Percentiles rank a stretch among this genome's conserved stretches.
Conservation (phyloP, 345 rosid species). For the Pelargonium nanum region DNA sequence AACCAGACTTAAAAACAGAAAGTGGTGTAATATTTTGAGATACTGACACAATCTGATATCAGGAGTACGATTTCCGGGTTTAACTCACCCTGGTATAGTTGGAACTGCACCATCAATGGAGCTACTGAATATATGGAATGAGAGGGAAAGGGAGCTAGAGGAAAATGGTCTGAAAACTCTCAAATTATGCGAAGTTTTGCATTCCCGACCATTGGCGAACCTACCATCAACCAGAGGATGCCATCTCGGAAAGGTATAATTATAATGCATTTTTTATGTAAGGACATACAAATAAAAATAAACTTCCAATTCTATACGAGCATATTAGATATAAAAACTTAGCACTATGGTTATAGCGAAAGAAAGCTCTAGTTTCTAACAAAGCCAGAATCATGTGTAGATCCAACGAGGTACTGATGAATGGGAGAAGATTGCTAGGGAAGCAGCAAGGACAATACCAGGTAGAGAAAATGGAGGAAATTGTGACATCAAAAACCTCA, state of each 20-base stretch:
- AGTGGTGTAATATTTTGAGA: not conserved
- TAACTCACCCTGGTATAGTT: conserved; percentile 77
- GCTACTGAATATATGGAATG: conserved; percentile 69
- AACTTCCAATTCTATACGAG: too few species aligned
- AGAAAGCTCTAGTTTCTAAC: too few species aligned
- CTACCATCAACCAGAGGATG: conserved; percentile 70
- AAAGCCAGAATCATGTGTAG: conserved; percentile 19
- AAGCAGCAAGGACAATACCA: conserved; percentile 82
- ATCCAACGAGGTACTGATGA: conserved; percentile 48
- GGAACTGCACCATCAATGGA: conserved; percentile 87
- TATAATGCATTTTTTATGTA: not conserved
- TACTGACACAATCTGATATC: not conserved
- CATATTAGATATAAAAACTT: not conserved
- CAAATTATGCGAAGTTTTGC: conserved; percentile 70
- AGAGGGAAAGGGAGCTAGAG: conserved; percentile 62
- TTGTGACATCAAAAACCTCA: conserved; percentile 84
- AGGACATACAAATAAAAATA: too few species aligned
- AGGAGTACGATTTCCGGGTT: conserved; percentile 86
- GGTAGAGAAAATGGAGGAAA: conserved; percentile 97
- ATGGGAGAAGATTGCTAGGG: conserved; percentile 66
- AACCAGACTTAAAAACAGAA: too few species aligned
- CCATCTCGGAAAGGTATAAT: conserved; percentile 50
- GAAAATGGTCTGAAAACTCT: conserved; percentile 41
- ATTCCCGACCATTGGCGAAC: conserved; percentile 66
- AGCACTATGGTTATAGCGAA: too few species aligned